These are phyloP conservation scores for Boletus rufocinnamomeus DNA, from an alignment of 768 basidiomycete genomes.

Conservation along the genomic window DNA sequence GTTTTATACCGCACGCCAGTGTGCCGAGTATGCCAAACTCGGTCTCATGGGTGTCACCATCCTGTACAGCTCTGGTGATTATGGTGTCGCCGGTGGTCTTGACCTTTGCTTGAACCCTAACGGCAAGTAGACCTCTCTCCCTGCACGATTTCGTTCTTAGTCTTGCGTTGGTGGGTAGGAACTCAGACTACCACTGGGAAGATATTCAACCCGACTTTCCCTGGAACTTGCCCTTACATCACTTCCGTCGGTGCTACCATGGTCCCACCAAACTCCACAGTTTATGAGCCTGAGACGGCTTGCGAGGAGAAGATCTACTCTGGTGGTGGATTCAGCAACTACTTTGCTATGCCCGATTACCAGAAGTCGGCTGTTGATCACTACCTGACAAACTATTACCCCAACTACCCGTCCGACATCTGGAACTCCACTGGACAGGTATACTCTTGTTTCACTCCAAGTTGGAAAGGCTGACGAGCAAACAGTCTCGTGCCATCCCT, in stretches of 20 bases:
- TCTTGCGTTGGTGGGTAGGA: conserved; percentile 22
- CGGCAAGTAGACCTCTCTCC: conserved; percentile 18
- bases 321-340: conserved; percentile 38
- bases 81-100: conserved; percentile 42
- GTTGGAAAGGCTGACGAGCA: conserved; percentile 35
- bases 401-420: conserved; percentile 25
- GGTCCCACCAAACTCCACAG: conserved; percentile 37
- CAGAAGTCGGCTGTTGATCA: conserved; percentile 36
- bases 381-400: conserved; percentile 34
- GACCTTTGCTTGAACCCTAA: conserved; percentile 35
- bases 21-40: conserved; percentile 48
- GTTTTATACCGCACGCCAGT: conserved; percentile 43
- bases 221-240: conserved; percentile 45
- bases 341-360: conserved; percentile 44
- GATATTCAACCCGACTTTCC: conserved; percentile 46
- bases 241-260: conserved; percentile 52
- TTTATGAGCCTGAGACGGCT: conserved; percentile 31
- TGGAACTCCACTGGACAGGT: conserved; percentile 34
- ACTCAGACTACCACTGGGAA: conserved; percentile 24
- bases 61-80: conserved; percentile 47
- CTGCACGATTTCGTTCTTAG: not conserved
- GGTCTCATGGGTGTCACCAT: conserved; percentile 45
- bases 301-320: conserved; percentile 25
- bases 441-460: conserved; percentile 13
- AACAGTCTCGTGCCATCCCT: conserved; percentile 39